Base-by-base conservation (phyloP, 306 rosid genomes). In the Castanea crenata region DNA sequence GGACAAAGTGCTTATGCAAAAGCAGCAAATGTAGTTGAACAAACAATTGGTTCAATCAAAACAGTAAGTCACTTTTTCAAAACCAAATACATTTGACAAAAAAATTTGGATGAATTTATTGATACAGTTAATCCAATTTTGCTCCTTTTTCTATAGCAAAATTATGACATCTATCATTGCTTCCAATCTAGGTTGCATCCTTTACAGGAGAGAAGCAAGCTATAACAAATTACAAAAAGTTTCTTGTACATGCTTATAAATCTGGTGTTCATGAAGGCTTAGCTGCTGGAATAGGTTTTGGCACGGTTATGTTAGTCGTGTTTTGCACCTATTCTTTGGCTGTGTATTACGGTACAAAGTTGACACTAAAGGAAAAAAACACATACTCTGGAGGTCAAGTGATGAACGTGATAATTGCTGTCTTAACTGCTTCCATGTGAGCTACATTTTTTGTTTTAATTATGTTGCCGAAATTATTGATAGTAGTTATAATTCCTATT, bases 181-280 rank as follows among this genome's bases (percentile, higher is more conserved):
- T 55, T 14, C n/a, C 29, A 34, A 34, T 54, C 15, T 41, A 81
- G 80, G 80, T 81, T 69, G 85, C 80, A 76, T 69, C 85, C 10
- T 81, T 81, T 35, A 76, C 81, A 5, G 85, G 85, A 57, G 85
- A 81, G 81, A 81, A 76, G 27, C 73, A 57, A 76, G 85, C 85
- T 51, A 56, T 76, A n/a, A 55, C 18, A 0, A 76, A 62, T 52
- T 81, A 76, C 67, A 18, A 25, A 21, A 59, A 34, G 23, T 71
- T 35, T 18, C 65, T 81, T 4, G 56, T 19, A 7, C 1, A 61
- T 32, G 81, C 85, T 18, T 81, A 81, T 63, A 57, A 76, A 20
- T 71, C 78, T 20, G 80, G 74, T 41, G 81, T 71, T 55, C 23
- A 38, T 13, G 77, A 81, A 77, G 81, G 85, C n/a, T 21, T 76